Evolutionary conservation across 1,284 basidiomycete species (phyloP).

Genomic region (Ceratobasidium sp.): DNA sequence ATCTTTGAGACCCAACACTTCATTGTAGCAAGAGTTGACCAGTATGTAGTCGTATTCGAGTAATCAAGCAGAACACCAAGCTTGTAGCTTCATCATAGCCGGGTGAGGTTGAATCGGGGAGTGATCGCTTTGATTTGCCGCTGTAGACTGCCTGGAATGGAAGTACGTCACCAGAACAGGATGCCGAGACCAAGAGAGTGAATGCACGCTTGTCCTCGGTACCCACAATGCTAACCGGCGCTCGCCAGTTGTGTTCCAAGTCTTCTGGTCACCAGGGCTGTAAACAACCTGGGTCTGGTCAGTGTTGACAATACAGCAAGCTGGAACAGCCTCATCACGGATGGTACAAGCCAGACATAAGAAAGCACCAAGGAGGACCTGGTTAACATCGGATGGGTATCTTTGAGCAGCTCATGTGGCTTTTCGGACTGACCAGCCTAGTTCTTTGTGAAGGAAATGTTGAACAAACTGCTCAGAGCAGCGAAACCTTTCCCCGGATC

Average conservation of each 20-base stretch:
- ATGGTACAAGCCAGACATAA: conserved; percentile 49
- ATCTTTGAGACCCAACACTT: conserved; percentile 51
- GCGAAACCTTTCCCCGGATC: background rate
- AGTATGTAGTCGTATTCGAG: conserved; percentile 52
- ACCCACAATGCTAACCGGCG: conserved; percentile 52
- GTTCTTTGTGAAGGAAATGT: background rate
- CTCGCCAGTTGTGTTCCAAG: conserved; percentile 49
- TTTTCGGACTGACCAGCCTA: background rate
- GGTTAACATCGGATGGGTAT: conserved; percentile 35
- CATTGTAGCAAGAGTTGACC: conserved; percentile 55
- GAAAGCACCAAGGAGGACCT: conserved; percentile 47
- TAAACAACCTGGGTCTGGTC: conserved; percentile 54
- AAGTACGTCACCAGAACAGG: conserved; percentile 49
- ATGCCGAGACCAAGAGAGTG: conserved; percentile 51
- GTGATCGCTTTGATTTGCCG: conserved; percentile 48
- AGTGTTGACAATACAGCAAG: conserved; percentile 50
- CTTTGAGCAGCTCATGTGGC: background rate
- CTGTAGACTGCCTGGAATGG: conserved; percentile 52
- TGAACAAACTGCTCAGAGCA: background rate
- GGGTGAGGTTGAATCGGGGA: conserved; percentile 46
- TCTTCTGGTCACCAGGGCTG: conserved; percentile 49
- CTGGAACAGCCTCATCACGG: conserved; percentile 48
- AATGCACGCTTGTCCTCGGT: conserved; percentile 54
- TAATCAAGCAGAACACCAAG: conserved; percentile 50
- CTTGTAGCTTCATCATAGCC: conserved; percentile 45